Base-by-base conservation (phyloP, 805 yeast species). In the Pichia californica region DNA sequence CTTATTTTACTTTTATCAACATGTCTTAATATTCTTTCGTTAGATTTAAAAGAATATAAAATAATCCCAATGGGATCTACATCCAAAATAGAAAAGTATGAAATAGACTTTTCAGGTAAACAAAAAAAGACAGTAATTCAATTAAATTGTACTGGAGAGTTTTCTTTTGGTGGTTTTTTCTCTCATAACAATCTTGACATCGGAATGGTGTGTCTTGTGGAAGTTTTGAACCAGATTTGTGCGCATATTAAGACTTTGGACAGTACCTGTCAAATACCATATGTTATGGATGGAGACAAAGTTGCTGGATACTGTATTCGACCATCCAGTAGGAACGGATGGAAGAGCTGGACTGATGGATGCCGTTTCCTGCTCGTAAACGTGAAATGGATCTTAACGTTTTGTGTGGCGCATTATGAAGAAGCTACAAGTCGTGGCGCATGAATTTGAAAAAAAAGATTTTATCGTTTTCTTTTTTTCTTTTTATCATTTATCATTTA, bases 301-400 rank as follows among this genome's bases (percentile, higher is more conserved):
- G 82, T 91, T 29, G 95, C 93, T 1, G 88, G 86, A 1, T 74
- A 78, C 44, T 77, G 85, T 39, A 81, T 91, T n/a, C 68, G 80
- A 37, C 72, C 87, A 1, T 76, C 85, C 2, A 74, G 85, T 3
- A 68, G 72, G 46, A 64, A 72, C 4, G 75, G 82, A 0, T 82
- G 81, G 57, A 77, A 78, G 36, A 87, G 83, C 48, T 89, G 98
- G 98, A 87, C 96, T 0, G 76, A 82, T 21, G 91, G 95, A 1
- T 88, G 96, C 63, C 83, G 84, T 54, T 84, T 79, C 56, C 67
- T 91, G 11, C 64, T 89, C 38, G 85, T 93, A 0, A 78, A 91
- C 54, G 70, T 79, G 26, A 88, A 87, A 56, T 91, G 96, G 95
- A 71, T 91, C 7, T 64, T 89, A 43, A 82, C 89, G 4, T 88